A percentile compares a stretch with the other conserved stretches of the same genome.
phyloP scores from a whole-genome alignment of 2,329 filamentous ascomycete genomes.

The Cryphonectria japonica region DNA sequence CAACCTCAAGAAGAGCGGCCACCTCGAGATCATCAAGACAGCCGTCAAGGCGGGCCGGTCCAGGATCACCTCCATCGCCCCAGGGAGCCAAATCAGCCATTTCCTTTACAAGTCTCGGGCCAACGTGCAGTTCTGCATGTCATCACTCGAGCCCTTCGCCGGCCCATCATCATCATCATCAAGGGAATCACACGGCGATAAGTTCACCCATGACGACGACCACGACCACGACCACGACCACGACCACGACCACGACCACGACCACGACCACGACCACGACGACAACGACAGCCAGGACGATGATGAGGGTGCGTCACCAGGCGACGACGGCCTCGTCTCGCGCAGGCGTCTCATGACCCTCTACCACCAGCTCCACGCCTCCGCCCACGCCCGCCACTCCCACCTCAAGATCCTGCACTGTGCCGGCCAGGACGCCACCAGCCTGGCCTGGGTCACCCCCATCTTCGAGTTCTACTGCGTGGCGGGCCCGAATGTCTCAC shows the following conservation, averaged over 20 bases:
- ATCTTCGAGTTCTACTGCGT: constrained; percentile 94
- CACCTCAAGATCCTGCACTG: constrained; percentile 86
- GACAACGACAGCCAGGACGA: background rate
- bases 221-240: constrained; percentile 31
- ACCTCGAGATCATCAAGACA: constrained; percentile 72
- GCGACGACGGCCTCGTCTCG: constrained; percentile 51
- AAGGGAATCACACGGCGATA: constrained; percentile 25
- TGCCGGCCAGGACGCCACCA: constrained; percentile 73
- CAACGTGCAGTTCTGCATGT: constrained; percentile 96
- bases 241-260: background rate
- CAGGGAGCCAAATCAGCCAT: constrained; percentile 80
- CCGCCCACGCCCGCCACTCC: constrained; percentile 81
- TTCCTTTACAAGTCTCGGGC: constrained; percentile 94
- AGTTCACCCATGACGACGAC: background rate
- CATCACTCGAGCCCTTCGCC: constrained; percentile 75
- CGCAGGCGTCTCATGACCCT: constrained; percentile 77
- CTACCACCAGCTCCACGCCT: constrained; percentile 83
- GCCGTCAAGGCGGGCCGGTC: constrained; percentile 75
- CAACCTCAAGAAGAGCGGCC: constrained; percentile 76
- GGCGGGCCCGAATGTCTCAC: constrained; percentile 72
- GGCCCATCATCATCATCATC: constrained; percentile 17
- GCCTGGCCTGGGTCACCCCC: constrained; percentile 88
- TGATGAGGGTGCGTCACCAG: background rate
- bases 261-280: constrained; percentile 30
- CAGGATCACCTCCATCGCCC: constrained; percentile 73